Evolutionary conservation across 2,329 filamentous ascomycete genomes (phyloP).

Genomic region (Talaromyces piceae): DNA sequence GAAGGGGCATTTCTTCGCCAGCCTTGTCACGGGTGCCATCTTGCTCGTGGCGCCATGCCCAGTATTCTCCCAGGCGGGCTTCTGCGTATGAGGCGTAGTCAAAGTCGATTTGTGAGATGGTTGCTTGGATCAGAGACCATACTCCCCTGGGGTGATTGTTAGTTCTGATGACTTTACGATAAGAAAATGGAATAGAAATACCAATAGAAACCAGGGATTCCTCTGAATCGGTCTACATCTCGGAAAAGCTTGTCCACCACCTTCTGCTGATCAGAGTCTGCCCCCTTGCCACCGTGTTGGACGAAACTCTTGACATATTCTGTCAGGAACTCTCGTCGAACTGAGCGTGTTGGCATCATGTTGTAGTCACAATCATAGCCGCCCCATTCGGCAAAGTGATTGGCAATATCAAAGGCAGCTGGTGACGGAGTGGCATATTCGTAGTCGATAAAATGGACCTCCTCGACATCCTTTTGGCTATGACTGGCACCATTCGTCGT

Average conservation of each 20-base stretch:
- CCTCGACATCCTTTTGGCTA: constrained; percentile 33
- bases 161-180: background rate
- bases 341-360: constrained; percentile 68
- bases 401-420: constrained; percentile 91
- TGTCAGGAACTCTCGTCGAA: constrained; percentile 71
- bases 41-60: constrained; percentile 74
- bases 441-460: constrained; percentile 90
- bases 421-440: constrained; percentile 94
- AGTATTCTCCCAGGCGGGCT: constrained; percentile 79
- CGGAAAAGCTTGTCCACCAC: constrained; percentile 63
- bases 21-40: constrained; percentile 53
- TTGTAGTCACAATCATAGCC: constrained; percentile 91
- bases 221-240: constrained; percentile 82
- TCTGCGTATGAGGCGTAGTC: constrained; percentile 93
- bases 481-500: background rate
- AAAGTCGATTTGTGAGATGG: constrained; percentile 91
- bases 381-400: constrained; percentile 98
- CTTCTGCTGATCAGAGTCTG: constrained; percentile 42
- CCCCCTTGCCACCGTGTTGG: constrained; percentile 35
- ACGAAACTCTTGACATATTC: constrained; percentile 77
- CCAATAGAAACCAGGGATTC: constrained; percentile 79
- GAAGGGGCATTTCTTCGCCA: constrained; percentile 57
- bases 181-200: constrained; percentile 14
- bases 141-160: constrained; percentile 64
- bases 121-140: constrained; percentile 91